These are phyloP conservation scores for Carex cristatella DNA, from an alignment of 176 grass and related monocot genomes.

Conservation along the genomic window DNA sequence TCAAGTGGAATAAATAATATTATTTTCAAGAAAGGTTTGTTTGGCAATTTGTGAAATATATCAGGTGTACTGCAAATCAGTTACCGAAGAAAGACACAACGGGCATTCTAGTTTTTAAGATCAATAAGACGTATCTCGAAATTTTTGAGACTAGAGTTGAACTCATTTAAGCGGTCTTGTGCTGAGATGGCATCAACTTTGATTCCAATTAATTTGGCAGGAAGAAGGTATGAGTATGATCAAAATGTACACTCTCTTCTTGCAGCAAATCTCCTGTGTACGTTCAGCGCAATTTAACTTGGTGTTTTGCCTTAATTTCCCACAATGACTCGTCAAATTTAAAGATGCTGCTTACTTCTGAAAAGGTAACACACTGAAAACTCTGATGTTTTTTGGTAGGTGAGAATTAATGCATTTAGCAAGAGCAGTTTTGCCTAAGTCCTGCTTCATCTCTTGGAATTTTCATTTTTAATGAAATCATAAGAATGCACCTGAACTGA, in stretches of 20 bases:
- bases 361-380: constrained; percentile 86
- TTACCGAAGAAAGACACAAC: neutral
- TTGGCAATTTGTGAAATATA: neutral
- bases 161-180: constrained; percentile 58
- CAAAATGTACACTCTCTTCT: constrained; percentile 76
- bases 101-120: neutral
- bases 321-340: neutral
- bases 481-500: constrained; percentile 70
- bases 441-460: constrained; percentile 66
- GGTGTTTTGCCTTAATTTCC: neutral
- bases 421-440: constrained; percentile 61
- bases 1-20: neutral
- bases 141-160: constrained; percentile 66
- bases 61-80: neutral
- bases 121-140: constrained; percentile 47
- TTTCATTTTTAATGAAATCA: constrained; percentile 94
- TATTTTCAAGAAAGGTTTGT: neutral
- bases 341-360: constrained; percentile 42
- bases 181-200: constrained; percentile 41
- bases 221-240: constrained; percentile 79
- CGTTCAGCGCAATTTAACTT: constrained; percentile 13
- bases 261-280: constrained; percentile 71
- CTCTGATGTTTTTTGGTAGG: constrained; percentile 63
- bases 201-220: constrained; percentile 91
- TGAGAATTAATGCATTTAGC: constrained; percentile 86